These are phyloP conservation scores for Ceratocystis ficicola DNA, from an alignment of 2,329 filamentous ascomycete species.

Conservation along the genomic window DNA sequence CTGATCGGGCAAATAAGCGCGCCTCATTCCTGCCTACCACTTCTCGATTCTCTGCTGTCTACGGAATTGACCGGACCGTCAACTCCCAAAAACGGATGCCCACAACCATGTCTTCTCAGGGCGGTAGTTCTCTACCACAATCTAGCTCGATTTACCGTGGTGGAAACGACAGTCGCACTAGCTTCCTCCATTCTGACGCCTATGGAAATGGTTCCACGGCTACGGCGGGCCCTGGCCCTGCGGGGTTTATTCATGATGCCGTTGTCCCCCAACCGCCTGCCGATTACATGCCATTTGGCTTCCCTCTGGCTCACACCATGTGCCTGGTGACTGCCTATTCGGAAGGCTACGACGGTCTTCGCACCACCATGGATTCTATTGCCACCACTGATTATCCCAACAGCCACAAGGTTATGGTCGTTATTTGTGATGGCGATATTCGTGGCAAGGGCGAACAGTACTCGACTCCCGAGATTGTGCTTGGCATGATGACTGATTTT, in stretches of 20 bases:
- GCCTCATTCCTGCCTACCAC: conserved; percentile 85
- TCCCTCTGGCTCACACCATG: conserved; percentile 82
- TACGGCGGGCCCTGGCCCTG: conserved; percentile 62
- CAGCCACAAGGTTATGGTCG: conserved; percentile 93
- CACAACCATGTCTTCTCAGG: conserved; percentile 92
- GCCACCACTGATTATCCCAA: conserved; percentile 98
- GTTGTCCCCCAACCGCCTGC: conserved; percentile 93
- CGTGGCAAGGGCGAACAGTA: conserved; percentile 82
- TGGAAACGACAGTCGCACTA: conserved; percentile 48
- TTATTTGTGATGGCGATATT: conserved; percentile 95
- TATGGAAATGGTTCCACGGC: conserved; percentile 43
- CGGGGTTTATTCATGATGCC: conserved; percentile 90
- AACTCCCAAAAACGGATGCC: conserved; percentile 44
- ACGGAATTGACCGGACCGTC: conserved; percentile 54
- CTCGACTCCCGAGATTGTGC: conserved; percentile 78
- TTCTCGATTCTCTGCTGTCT: conserved; percentile 85
- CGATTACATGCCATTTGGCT: conserved; percentile 96
- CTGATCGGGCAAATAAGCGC: conserved; percentile 66
- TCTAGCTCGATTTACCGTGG: conserved; percentile 56
- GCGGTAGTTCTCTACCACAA: conserved; percentile 55
- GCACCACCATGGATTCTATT: conserved; percentile 89
- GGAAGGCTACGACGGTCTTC: conserved; percentile 82
- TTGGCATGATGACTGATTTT: conserved; percentile 91
- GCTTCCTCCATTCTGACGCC: conserved; percentile 50
- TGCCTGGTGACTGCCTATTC: conserved; percentile 96